Evolutionary conservation across 2,329 filamentous ascomycete species (phyloP), one percentile per base, ranked within the genome.

Genomic region (Knufia fluminis): DNA sequence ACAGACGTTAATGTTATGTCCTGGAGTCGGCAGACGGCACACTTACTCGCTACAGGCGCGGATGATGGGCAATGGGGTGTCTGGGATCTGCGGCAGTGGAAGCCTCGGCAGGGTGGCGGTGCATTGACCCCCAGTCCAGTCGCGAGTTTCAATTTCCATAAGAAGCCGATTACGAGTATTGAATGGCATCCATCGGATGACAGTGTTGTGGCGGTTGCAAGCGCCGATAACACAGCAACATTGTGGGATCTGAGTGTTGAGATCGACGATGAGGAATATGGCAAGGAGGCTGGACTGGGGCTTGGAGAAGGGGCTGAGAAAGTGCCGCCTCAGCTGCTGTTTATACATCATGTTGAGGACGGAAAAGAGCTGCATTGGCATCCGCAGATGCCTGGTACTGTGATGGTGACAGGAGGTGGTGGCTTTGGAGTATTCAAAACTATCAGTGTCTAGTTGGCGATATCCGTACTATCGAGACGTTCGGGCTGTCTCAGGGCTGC

Each of bases 151-250:
- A 77, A 82, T 62, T 97, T 95, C 74, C 90, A 98, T 76, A 91
- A 88, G 68, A 88, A 96, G 68, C 92, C 95, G 60, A 88, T 98
- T 61, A 98, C 92, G 4, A 88, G 85, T 59, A 79, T 98, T 33
- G 90, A 97, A 71, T 98, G 92, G 91, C 91, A 97, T 68, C 91
- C 92, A 2, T 91, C 87, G 1, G 92, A 98, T 62, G 91, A 98
- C 73, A 94, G 86, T 65, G 94, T 97, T 61, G 81, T 98, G 14
- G 86, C 88, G 2, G 89, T 97, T 36, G 91, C 87, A 19, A 87
- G 88, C 0, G 92, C 84, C 39, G 92, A 98, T 67, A 91, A 90
- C 70, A 97, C 91, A 0, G 80, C 97, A 26, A 96, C 92, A 1
- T 71, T 97, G 26, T 97, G 92, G 92, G 92, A 98, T 78, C 68